A percentile compares a stretch with the other conserved stretches of the same genome.
Evolutionary conservation across 2,329 filamentous ascomycete species (phyloP).

Genomic region (Sporothrix inflata): DNA sequence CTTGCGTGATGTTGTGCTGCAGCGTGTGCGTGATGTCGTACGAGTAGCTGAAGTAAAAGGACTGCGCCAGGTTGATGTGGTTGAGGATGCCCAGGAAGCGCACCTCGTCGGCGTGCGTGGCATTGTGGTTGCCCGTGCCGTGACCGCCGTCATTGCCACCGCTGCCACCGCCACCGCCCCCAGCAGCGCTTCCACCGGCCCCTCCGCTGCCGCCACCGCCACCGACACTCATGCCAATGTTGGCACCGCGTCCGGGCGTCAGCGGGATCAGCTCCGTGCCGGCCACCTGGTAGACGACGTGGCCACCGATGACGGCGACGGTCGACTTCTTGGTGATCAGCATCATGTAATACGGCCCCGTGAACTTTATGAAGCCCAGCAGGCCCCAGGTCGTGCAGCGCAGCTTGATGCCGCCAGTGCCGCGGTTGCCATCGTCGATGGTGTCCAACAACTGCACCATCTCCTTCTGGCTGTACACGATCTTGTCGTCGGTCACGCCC

Average conservation of each 20-base stretch:
- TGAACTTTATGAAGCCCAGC: conserved; percentile 94
- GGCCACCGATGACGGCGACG: conserved; percentile 92
- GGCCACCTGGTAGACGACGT: conserved; percentile 94
- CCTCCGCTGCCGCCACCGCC: conserved; percentile 6
- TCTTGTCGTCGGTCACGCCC: conserved; percentile 89
- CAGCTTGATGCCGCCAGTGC: conserved; percentile 84
- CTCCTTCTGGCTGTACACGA: conserved; percentile 87
- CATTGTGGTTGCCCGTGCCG: not conserved
- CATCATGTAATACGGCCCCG: conserved; percentile 95
- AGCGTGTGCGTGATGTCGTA: conserved; percentile 93
- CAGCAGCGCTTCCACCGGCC: not conserved
- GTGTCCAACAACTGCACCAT: conserved; percentile 92
- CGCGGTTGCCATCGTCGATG: conserved; percentile 93
- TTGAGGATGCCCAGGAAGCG: conserved; percentile 87
- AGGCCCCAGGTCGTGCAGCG: conserved; percentile 92
- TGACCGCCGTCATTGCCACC: conserved; percentile 42
- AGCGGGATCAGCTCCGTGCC: conserved; percentile 89
- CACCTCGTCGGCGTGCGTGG: conserved; percentile 78
- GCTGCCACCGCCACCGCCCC: not conserved
- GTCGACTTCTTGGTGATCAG: conserved; percentile 95
- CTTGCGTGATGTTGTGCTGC: conserved; percentile 86
- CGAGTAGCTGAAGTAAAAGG: conserved; percentile 98
- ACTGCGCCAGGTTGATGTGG: conserved; percentile 85
- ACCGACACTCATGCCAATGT: not conserved
- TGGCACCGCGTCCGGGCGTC: conserved; percentile 63